phyloP scores from a whole-genome alignment of 2,329 filamentous ascomycete species.

The Fusarium staphyleae region DNA sequence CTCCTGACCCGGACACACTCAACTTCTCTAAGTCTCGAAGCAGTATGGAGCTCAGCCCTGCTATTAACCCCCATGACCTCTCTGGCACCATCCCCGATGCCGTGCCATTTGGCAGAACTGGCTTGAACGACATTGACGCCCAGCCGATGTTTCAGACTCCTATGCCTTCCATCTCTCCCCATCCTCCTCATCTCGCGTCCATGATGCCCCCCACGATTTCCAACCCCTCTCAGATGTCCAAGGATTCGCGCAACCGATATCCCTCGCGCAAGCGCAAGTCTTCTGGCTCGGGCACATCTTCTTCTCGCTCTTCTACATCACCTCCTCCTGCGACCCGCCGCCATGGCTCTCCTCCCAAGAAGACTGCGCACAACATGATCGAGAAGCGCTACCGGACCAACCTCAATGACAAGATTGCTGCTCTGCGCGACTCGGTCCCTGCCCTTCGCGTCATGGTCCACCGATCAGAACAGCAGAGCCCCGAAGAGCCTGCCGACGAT shows the following conservation, averaged over 20 bases:
- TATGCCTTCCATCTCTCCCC: conserved; percentile 39
- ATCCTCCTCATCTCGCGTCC: conserved; percentile 33
- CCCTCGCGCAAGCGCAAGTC: conserved; percentile 46
- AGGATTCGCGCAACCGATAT: conserved; percentile 36
- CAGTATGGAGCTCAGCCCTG: conserved; percentile 42
- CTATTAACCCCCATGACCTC: conserved; percentile 41
- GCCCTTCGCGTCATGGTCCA: conserved; percentile 76
- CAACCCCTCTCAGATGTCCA: conserved; percentile 34
- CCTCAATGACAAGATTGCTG: conserved; percentile 92
- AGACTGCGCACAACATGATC: conserved; percentile 95
- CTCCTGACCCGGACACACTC: conserved; percentile 39
- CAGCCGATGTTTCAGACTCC: conserved; percentile 42
- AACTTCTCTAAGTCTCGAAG: conserved; percentile 36
- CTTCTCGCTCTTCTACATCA: conserved; percentile 52
- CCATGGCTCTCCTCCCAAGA: conserved; percentile 63
- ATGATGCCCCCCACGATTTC: conserved; percentile 30
- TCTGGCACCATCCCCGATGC: conserved; percentile 38
- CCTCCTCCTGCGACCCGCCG: conserved; percentile 42
- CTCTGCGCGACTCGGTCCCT: conserved; percentile 86
- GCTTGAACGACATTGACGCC: conserved; percentile 40
- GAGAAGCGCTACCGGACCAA: conserved; percentile 96
- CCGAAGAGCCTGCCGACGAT: conserved; percentile 62
- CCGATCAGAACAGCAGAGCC: conserved; percentile 65
- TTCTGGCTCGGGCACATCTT: conserved; percentile 40
- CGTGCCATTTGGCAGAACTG: conserved; percentile 40